Conservation (phyloP, 345 rosid genomes). For the Salix viminalis region DNA sequence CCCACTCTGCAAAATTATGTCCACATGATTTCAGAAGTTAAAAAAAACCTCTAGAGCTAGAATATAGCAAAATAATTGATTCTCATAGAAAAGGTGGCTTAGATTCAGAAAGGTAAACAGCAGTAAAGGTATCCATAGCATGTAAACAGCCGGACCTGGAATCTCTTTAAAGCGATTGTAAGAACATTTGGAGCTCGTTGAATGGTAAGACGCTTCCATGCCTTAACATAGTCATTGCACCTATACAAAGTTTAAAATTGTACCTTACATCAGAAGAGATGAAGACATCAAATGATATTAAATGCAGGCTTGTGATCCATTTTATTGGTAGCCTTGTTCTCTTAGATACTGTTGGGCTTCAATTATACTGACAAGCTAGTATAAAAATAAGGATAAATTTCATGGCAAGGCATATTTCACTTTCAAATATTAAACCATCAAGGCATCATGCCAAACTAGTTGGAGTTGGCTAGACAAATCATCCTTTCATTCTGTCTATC, state of each 20-base stretch:
- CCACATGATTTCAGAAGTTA: conserved; percentile 4
- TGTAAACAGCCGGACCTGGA: conserved; percentile 46
- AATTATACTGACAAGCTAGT: neutral
- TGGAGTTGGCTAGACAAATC: neutral
- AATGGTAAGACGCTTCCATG: conserved; percentile 85
- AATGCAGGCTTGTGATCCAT: neutral
- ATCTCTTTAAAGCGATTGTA: conserved; percentile 90
- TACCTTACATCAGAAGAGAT: neutral
- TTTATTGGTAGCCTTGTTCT: neutral
- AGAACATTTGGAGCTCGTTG: conserved; percentile 76
- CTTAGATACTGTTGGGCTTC: neutral
- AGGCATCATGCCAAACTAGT: neutral
- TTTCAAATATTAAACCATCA: neutral
- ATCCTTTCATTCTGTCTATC: neutral
- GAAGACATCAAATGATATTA: neutral
- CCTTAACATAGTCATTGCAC: conserved; percentile 90
- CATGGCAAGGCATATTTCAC: neutral
- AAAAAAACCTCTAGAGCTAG: neutral
- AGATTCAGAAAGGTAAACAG: neutral
- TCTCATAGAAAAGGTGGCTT: neutral
- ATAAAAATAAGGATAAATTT: neutral
- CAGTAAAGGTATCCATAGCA: neutral
- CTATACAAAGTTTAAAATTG: conserved; percentile 28
- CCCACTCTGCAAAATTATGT: conserved; percentile 67
- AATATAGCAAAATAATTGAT: neutral